Evolutionary conservation across 176 grass and related monocot genomes (phyloP).

Genomic region (Hordeum marinum): DNA sequence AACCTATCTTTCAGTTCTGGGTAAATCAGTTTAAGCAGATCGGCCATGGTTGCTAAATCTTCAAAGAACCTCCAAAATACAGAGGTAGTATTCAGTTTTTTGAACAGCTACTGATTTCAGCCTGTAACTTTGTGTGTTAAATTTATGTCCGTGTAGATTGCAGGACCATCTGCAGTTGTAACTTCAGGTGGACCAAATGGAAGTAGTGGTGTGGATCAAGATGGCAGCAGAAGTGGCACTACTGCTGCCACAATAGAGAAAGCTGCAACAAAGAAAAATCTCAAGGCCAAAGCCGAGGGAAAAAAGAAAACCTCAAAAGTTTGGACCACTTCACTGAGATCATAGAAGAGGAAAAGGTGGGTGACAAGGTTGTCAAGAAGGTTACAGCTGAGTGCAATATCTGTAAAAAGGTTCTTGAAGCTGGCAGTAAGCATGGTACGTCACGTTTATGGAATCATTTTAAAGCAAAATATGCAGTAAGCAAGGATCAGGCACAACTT

Average conservation of each 20-base stretch:
- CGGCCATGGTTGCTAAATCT: neutral
- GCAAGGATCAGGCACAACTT: neutral
- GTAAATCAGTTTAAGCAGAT: neutral
- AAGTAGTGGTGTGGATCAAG: neutral
- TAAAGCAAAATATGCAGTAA: neutral
- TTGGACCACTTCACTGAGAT: neutral
- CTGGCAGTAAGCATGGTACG: no score
- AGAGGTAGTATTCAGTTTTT: neutral
- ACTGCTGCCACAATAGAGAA: neutral
- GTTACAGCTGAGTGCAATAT: no score
- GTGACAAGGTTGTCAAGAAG: neutral
- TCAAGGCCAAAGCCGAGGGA: neutral
- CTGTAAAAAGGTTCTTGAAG: no score
- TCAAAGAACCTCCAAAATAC: neutral
- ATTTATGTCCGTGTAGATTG: neutral
- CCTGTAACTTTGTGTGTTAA: neutral
- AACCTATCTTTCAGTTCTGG: neutral
- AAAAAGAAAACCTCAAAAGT: no score
- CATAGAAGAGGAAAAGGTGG: neutral
- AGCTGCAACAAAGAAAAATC: neutral
- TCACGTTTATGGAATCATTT: no score
- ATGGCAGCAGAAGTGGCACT: neutral
- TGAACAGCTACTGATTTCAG: neutral
- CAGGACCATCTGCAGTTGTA: neutral
- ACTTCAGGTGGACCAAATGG: neutral